Conservation (phyloP, 2,329 filamentous ascomycete species). For the Alternaria alternata region DNA sequence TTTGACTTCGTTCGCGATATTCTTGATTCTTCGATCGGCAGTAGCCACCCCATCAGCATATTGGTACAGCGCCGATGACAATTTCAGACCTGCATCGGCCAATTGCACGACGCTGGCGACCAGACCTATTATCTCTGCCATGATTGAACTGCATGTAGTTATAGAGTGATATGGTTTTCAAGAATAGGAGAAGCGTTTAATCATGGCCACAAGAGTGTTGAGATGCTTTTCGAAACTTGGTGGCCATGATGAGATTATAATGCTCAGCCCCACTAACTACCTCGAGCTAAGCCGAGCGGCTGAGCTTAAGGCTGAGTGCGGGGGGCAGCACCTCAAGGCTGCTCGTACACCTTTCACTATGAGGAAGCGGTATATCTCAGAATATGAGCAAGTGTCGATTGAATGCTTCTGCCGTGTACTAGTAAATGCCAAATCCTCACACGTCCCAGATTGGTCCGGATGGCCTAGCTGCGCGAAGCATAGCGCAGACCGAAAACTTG, state of each 20-base stretch:
- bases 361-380: background rate
- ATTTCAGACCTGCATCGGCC: constrained; percentile 39
- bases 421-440: background rate
- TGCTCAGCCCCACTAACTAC: background rate
- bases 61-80: constrained; percentile 41
- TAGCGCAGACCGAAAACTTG: constrained; percentile 16
- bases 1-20: constrained; percentile 40
- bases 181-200: background rate
- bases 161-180: background rate
- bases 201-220: background rate
- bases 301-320: constrained; percentile 7
- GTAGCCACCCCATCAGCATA: constrained; percentile 43
- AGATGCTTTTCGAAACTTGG: background rate
- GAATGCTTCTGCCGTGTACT: background rate
- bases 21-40: constrained; percentile 39
- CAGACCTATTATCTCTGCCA: constrained; percentile 39
- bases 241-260: background rate
- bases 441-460: background rate
- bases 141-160: constrained; percentile 3
- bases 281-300: constrained; percentile 5
- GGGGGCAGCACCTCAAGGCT: background rate
- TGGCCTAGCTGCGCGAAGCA: background rate
- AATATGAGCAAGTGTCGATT: background rate
- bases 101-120: constrained; percentile 44
- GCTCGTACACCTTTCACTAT: background rate